Percentiles rank a stretch among this genome's conserved stretches.
Conservation (phyloP, 495 filamentous ascomycete genomes). For the Polyplosphaeria fusca region DNA sequence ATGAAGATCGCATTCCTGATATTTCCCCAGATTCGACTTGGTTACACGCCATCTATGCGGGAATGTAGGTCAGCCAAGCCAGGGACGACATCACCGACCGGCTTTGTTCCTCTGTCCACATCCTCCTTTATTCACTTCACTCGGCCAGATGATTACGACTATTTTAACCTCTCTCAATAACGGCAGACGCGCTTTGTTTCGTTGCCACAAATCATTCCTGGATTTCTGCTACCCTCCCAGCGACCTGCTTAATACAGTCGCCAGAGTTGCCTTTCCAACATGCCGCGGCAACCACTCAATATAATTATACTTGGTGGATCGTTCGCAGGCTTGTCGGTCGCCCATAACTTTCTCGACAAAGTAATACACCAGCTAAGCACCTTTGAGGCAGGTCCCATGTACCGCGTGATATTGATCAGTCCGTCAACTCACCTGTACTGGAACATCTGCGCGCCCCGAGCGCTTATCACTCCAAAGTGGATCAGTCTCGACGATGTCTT, state of each 20-base stretch:
- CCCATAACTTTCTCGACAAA: constrained; percentile 24
- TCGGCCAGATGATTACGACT: too few relatives aligned
- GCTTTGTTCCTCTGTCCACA: background rate
- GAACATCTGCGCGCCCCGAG: constrained; percentile 32
- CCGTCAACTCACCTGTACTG: constrained; percentile 32
- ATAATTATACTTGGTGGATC: constrained; percentile 29
- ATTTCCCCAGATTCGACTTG: background rate
- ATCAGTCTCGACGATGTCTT: constrained; percentile 16
- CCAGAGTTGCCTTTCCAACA: too few relatives aligned
- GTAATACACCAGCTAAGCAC: constrained; percentile 12
- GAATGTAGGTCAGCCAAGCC: background rate
- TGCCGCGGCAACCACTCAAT: constrained; percentile 20
- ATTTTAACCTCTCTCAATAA: too few relatives aligned
- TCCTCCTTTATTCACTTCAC: background rate
- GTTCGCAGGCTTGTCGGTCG: constrained; percentile 27
- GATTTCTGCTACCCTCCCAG: too few relatives aligned
- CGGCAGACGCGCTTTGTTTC: too few relatives aligned
- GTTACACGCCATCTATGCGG: background rate
- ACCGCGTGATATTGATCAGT: constrained; percentile 24
- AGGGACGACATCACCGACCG: background rate
- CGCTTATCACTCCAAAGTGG: constrained; percentile 15
- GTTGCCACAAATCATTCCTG: too few relatives aligned
- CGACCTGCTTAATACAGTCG: too few relatives aligned
- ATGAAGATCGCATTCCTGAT: background rate
- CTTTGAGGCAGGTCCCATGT: constrained; percentile 8